Evolutionary conservation across 495 filamentous ascomycete species (phyloP), one percentile per base, ranked within the genome.

Genomic region (Aspergillus olivimuriae): DNA sequence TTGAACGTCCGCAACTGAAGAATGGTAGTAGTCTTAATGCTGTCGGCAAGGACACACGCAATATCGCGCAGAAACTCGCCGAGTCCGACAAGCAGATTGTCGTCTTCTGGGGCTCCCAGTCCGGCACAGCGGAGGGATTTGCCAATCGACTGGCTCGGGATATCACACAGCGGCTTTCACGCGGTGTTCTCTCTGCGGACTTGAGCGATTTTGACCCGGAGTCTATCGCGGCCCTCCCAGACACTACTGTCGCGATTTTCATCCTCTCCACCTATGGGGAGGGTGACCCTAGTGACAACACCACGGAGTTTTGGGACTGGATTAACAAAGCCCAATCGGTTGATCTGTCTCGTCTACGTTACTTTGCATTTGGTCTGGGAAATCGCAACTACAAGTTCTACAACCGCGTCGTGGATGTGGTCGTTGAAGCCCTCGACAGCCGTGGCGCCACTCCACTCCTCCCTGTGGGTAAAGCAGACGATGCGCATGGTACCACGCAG

Each of bases 81-180:
- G 57, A 63, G 34, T 50, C 60, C 1, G 52, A 65, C 5, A 66
- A 62, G 38, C 43, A 61, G 9, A 51, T 72, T n/a, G 70, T 73
- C 12, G 61, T 78, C 7, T 73, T 78, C 51, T 80, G 70, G 69
- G 75, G 71, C 37, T 77, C 73, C 0, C 75, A 80, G 56, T 76
- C 74, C 12, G 75, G 76, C 9, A 78, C 72, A 0, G 71, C 74
- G 0, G 75, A 78, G 46, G 61, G 61, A 1, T 67, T 76, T 43
- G 74, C 74, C 11, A 54, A 68, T 36, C 58, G 63, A 5, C 56
- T 80, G 12, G 67, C 61, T 0, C 55, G 68, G 38, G 75, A 78
- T 19, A 67, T 69, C 32, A 53, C 55, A 4, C 42, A 57, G 14
- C 60, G 66, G 6, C 75, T 75, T 49, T 65, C 67, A 4, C 48